phyloP scores from a whole-genome alignment of 176 grass and related monocot species.

The Thinopyrum elongatum region DNA sequence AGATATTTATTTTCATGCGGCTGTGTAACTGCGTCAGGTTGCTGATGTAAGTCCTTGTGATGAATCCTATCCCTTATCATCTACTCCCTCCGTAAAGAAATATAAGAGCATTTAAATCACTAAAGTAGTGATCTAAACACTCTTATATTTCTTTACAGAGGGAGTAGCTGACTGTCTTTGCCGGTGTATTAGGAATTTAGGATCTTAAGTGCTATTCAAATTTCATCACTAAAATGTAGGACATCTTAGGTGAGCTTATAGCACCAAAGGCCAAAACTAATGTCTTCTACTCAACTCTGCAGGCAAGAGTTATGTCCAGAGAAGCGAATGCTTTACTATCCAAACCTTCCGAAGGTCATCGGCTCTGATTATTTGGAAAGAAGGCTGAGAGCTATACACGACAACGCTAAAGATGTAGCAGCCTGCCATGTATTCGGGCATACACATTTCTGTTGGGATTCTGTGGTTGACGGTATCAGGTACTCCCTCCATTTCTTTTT shows the following conservation, averaged over 20 bases:
- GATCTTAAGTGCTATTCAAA: not conserved
- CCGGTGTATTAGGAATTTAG: not conserved
- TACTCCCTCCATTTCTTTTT: too few relatives aligned
- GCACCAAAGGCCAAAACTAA: not conserved
- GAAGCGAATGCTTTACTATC: conserved; percentile 98
- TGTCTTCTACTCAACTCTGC: conserved; percentile 10
- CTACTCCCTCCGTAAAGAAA: too few relatives aligned
- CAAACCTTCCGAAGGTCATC: conserved; percentile 86
- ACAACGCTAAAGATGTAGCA: conserved; percentile 30
- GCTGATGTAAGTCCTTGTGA: not conserved
- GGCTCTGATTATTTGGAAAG: conserved; percentile 82
- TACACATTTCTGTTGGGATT: conserved; percentile 98
- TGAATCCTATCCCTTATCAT: not conserved
- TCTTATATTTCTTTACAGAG: too few relatives aligned
- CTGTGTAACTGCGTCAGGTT: not conserved
- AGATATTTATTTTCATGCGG: not conserved
- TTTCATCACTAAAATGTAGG: conserved; percentile 1
- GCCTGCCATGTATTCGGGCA: conserved; percentile 94
- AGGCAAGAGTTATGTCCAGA: conserved; percentile 98
- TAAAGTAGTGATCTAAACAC: too few relatives aligned
- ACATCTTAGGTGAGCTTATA: not conserved
- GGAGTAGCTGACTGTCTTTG: conserved; percentile 1
- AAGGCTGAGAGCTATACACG: conserved; percentile 77
- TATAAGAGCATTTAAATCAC: too few relatives aligned
- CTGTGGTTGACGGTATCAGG: conserved; percentile 78